phyloP scores from a whole-genome alignment of 1,284 basidiomycete genomes.

The Pisolithus thermaeus region DNA sequence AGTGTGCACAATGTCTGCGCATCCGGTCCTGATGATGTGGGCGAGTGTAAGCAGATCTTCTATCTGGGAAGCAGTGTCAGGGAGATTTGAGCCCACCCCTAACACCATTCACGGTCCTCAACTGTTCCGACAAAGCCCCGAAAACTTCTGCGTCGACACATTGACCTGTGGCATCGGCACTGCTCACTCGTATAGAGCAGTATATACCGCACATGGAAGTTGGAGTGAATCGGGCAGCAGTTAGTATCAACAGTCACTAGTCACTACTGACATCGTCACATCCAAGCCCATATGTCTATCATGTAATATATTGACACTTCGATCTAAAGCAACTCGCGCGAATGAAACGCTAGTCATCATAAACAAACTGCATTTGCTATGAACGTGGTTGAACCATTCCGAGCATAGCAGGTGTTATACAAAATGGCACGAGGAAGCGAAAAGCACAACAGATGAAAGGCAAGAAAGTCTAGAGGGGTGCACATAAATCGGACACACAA shows the following conservation, averaged over 20 bases:
- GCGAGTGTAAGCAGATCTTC: conserved; percentile 3
- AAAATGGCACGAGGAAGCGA: background rate
- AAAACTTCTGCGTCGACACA: conserved; percentile 17
- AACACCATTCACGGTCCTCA: conserved; percentile 41
- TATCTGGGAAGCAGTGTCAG: background rate
- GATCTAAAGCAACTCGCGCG: no score
- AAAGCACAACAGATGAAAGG: no score
- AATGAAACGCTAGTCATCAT: no score
- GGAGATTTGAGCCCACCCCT: conserved; percentile 38
- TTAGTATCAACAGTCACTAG: no score
- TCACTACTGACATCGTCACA: background rate
- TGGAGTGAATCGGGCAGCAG: background rate
- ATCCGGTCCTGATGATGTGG: conserved; percentile 50
- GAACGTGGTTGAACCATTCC: background rate
- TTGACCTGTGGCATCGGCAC: conserved; percentile 6
- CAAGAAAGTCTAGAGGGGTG: conserved; percentile 8
- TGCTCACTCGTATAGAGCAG: conserved; percentile 25
- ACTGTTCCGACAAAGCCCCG: conserved; percentile 24
- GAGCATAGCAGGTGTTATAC: background rate
- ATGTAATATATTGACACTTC: background rate
- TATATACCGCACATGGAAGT: conserved; percentile 52
- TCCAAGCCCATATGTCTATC: no score
- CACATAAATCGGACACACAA: background rate
- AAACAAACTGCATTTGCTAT: background rate
- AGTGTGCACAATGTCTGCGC: conserved; percentile 35